Evolutionary conservation across 257 asterid genomes (phyloP).

Genomic region (Ilex asprella): DNA sequence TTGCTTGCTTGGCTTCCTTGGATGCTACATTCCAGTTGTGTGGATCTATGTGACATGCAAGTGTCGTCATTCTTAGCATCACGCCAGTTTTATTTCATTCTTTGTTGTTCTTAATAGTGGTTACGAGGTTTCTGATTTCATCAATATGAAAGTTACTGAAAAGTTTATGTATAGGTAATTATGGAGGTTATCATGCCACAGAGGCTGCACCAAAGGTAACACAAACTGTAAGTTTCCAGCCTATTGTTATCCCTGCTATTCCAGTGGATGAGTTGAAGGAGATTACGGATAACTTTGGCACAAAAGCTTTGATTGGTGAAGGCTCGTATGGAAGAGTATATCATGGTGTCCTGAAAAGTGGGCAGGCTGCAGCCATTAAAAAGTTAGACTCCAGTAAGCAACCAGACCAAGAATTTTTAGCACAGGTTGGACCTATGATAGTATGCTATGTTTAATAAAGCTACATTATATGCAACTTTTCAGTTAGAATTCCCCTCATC

Average conservation of each 20-base stretch:
- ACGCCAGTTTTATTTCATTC: too few species aligned
- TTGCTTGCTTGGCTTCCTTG: neutral
- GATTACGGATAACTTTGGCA: constrained; percentile 56
- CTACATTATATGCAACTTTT: neutral
- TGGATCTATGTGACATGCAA: neutral
- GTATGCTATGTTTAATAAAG: neutral
- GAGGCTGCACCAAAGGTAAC: constrained; percentile 47
- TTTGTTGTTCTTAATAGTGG: too few species aligned
- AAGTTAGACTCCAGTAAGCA: constrained; percentile 80
- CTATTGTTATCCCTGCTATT: constrained; percentile 65
- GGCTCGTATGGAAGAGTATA: constrained; percentile 93
- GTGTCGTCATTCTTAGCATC: too few species aligned
- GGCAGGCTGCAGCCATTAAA: constrained; percentile 70
- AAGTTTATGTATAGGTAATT: constrained; percentile 33
- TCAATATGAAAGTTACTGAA: neutral
- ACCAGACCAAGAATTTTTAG: constrained; percentile 78
- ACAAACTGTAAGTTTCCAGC: constrained; percentile 57
- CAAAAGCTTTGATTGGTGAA: constrained; percentile 67
- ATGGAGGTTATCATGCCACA: constrained; percentile 42
- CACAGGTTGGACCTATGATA: constrained; percentile 40
- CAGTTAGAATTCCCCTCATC: neutral
- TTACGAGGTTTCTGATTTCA: too few species aligned
- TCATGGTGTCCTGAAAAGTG: constrained; percentile 52
- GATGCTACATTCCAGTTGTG: neutral
- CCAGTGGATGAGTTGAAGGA: constrained; percentile 74